Evolutionary conservation across 345 rosid genomes (phyloP).

Genomic region (Odontarrhena argentea): DNA sequence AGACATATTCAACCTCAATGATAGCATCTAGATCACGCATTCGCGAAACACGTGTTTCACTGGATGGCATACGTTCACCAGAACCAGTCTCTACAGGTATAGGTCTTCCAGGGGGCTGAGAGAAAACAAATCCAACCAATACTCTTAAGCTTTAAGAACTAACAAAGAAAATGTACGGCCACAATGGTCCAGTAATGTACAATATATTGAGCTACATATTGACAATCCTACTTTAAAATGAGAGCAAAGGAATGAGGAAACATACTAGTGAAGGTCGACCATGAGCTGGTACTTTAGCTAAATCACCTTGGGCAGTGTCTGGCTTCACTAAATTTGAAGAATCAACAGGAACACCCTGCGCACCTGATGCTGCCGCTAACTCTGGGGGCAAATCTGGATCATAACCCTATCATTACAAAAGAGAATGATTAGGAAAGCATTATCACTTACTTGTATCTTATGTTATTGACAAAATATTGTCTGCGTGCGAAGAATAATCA

Average conservation of each 20-base stretch:
- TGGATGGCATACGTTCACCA: constrained; percentile 90
- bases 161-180: constrained; percentile 6
- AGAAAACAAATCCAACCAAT: constrained; percentile 31
- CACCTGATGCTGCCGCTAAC: constrained; percentile 91
- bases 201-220: constrained; percentile 12
- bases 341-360: constrained; percentile 62
- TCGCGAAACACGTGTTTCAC: constrained; percentile 86
- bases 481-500: neutral
- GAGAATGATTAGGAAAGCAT: constrained; percentile 22
- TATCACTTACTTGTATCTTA: constrained; percentile 20
- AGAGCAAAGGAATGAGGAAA: constrained; percentile 29
- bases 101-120: constrained; percentile 95
- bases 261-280: constrained; percentile 83
- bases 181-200: constrained; percentile 5
- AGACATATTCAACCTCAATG: constrained; percentile 68
- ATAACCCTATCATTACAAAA: constrained; percentile 57
- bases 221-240: constrained; percentile 19
- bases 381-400: constrained; percentile 99
- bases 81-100: constrained; percentile 93
- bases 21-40: constrained; percentile 91
- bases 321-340: constrained; percentile 58
- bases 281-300: constrained; percentile 60
- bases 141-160: constrained; percentile 20
- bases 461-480: constrained; percentile 15
- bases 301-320: constrained; percentile 63